phyloP scores from a whole-genome alignment of 2,329 filamentous ascomycete genomes.

The Penicillium brevicompactum region DNA sequence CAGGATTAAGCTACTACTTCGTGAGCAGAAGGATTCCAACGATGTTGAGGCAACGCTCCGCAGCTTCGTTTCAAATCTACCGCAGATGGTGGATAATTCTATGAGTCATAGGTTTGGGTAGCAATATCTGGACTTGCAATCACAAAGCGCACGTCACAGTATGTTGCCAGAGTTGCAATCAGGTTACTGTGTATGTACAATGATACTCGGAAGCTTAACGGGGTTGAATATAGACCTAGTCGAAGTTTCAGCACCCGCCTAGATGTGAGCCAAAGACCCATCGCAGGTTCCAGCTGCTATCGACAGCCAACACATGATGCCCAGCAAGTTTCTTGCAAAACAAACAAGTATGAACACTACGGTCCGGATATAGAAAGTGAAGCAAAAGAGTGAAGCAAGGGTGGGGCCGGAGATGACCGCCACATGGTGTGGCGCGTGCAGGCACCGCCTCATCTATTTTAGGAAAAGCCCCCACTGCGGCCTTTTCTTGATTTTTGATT shows the following conservation, averaged over 20 bases:
- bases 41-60: not conserved
- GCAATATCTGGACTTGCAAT: not conserved
- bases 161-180: not conserved
- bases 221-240: not conserved
- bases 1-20: not conserved
- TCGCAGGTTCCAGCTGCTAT: not conserved
- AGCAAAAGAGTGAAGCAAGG: not conserved
- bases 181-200: not conserved
- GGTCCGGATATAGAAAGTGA: not conserved
- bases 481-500: not conserved
- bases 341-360: not conserved
- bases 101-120: conserved; percentile 2
- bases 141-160: not conserved
- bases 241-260: conserved; percentile 9
- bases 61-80: conserved; percentile 1
- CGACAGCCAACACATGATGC: conserved; percentile 1
- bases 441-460: conserved; percentile 13
- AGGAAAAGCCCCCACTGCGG: not conserved
- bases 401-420: conserved; percentile 10
- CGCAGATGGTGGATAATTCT: not conserved
- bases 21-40: not conserved
- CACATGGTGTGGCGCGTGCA: conserved; percentile 6
- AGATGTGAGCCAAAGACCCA: not conserved
- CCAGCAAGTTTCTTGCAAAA: not conserved
- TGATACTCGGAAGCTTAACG: not conserved